Evolutionary conservation across 805 yeast species (phyloP).

Genomic region (Jamesozyma hellenica): DNA sequence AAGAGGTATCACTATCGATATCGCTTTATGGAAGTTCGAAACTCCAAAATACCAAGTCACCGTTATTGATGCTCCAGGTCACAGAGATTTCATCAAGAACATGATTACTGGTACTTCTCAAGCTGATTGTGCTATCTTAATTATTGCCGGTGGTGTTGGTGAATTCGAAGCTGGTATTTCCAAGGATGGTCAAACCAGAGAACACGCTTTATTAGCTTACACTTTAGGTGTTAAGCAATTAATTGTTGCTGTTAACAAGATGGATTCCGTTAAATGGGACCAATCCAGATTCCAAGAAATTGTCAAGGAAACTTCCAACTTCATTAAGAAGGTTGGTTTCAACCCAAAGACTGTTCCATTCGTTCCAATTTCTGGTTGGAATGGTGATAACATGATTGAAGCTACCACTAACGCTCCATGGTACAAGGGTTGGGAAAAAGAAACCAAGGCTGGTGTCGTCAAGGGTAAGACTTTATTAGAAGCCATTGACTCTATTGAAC

Average conservation of each 20-base stretch:
- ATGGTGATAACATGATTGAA: conserved; percentile 91
- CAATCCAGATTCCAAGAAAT: conserved; percentile 72
- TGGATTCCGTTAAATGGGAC: conserved; percentile 88
- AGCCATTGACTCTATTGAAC: conserved; percentile 76
- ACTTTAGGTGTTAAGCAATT: conserved; percentile 81
- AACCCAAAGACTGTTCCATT: conserved; percentile 73
- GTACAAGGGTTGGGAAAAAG: conserved; percentile 81
- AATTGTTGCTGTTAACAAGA: conserved; percentile 87
- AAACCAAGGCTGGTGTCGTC: conserved; percentile 58
- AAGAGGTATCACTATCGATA: conserved; percentile 96
- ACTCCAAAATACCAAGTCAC: conserved; percentile 92
- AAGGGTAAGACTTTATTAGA: conserved; percentile 77
- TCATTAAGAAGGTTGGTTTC: conserved; percentile 80
- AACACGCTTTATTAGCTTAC: conserved; percentile 84
- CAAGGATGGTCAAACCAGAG: conserved; percentile 90
- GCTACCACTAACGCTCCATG: conserved; percentile 72
- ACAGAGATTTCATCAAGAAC: conserved; percentile 96
- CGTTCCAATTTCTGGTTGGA: conserved; percentile 88
- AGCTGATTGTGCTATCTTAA: conserved; percentile 96
- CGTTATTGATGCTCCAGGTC: conserved; percentile 98
- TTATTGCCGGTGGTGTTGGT: conserved; percentile 88
- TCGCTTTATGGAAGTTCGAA: conserved; percentile 96
- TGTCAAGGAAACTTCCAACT: conserved; percentile 63
- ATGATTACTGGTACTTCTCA: conserved; percentile 99
- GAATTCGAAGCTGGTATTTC: conserved; percentile 94